These are phyloP conservation scores for Ruellia speciosa DNA, from an alignment of 305 asterid genomes.

Conservation along the genomic window DNA sequence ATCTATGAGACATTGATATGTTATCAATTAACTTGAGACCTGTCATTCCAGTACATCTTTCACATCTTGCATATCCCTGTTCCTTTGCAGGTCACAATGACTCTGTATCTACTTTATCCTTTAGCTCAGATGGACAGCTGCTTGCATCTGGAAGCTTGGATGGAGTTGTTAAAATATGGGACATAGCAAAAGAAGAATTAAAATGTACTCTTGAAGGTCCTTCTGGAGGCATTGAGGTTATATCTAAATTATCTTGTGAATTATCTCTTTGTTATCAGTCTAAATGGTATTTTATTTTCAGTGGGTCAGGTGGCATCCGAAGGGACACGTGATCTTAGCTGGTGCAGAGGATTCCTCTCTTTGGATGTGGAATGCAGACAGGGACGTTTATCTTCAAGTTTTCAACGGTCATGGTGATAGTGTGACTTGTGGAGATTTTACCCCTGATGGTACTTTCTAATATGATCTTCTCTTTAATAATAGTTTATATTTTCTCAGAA, in stretches of 20 bases:
- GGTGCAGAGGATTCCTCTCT: slow-evolving; percentile 75
- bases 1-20: no score
- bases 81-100: slow-evolving; percentile 36
- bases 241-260: slow-evolving; percentile 19
- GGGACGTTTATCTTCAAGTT: slow-evolving; percentile 38
- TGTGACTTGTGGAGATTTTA: slow-evolving; percentile 84
- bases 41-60: slow-evolving; percentile 10
- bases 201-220: slow-evolving; percentile 2
- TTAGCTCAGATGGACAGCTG: slow-evolving; percentile 2
- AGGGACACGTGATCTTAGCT: slow-evolving; percentile 67
- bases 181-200: not conserved
- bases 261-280: slow-evolving; percentile 19
- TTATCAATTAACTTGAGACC: slow-evolving; percentile 2
- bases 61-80: slow-evolving; percentile 17
- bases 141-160: not conserved
- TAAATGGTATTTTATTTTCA: slow-evolving; percentile 29
- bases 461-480: slow-evolving; percentile 8
- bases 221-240: slow-evolving; percentile 38
- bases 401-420: slow-evolving; percentile 61
- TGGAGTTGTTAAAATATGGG: not conserved
- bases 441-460: slow-evolving; percentile 65
- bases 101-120: not conserved
- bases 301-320: slow-evolving; percentile 95
- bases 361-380: slow-evolving; percentile 92
- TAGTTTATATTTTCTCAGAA: slow-evolving; percentile 10